Evolutionary conservation across 257 asterid species (phyloP), one percentile per base, ranked within the genome.

Genomic region (Solanum pinnatisectum): DNA sequence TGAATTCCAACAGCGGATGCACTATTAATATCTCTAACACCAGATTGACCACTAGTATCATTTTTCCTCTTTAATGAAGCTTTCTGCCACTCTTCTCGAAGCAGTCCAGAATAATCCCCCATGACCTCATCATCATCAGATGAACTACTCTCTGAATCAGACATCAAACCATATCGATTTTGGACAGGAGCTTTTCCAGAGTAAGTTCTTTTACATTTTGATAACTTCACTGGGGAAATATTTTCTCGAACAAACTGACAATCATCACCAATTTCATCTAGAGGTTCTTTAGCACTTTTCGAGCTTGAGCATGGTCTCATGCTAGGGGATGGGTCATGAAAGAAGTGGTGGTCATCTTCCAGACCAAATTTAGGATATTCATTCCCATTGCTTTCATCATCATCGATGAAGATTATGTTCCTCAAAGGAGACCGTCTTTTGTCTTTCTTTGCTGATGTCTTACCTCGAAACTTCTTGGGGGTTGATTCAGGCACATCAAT

Each of bases 161-260:
- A 32, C 84, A 86, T 44, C 87, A 94, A 87, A 89, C 98, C 96
- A 91, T 88, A 94, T 22, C 88, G 89, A 87, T 90, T 94, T 82
- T 90, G 90, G 49, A 88, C 22, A 32, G 92, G 87, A 79, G 90
- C 91, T 91, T 91, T 94, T 84, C 96, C 97, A 56, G 98, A 96
- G 90, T 96, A 97, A n/a, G 99, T 96, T 10, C 99, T 94, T 87
- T 94, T 96, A 90, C 99, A 93, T 89, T 94, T 97, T 4, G 99
- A 94, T 90, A 97, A 91, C 89, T 94, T 94, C 70, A 97, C 93
- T 4, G 99, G 98, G 76, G 92, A 88, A 36, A 86, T 59, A 67
- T 91, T 91, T 88, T 94, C 98, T 33, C 86, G 91, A 90, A 88
- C 88, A 91, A 86, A 91, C 87, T 91, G 90, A 81, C 91, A 84